Evolutionary conservation across 306 rosid species (phyloP), one percentile per base, ranked within the genome.

Genomic region (Hippophae gyantsensis): DNA sequence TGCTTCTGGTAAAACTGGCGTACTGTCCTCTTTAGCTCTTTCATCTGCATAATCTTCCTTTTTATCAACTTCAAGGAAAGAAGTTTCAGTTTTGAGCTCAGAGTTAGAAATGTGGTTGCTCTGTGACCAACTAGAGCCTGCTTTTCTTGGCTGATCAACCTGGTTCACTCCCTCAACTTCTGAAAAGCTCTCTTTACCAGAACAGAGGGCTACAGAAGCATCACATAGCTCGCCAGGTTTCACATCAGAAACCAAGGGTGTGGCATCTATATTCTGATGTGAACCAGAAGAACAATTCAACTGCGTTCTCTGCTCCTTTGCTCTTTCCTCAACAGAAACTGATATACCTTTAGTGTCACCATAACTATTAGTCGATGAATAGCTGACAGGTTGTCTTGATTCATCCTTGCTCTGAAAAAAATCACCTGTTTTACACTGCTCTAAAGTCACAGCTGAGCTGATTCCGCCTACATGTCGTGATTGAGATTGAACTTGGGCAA

Each of bases 41-140:
- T 71, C 86, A 63, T 65, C 78, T 44, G 65, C 53, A 57, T 23
- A 71, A 50, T 67, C 76, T 50, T 55, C 60, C 69, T 69, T 72
- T 65, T 57, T 65, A 57, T 71, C 65, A 50, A 78, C 94, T 59
- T 71, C 82, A 56, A 69, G 61, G 45, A 72, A 69, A 42, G 70
- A 42, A 56, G 63, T 45, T 47, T 57, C 47, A 12, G 58, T 52
- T 67, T 63, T 75, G 11, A 68, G 58, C 42, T 70, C 79, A 52
- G 79, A 69, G 56, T 81, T 77, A 12, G 75, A 62, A 63, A 47
- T 27, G 23, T 61, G 68, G 62, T 55, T 41, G 43, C 66, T 25
- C 49, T 66, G 68, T 57, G 40, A 54, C 68, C 71, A 49, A 8
- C 60, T 71, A 52, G 44, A 46, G 32, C 55, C 81, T 13, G 54